Evolutionary conservation across 345 rosid genomes (phyloP), one percentile per base, ranked within the genome.

Genomic region (Eucalyptus fibrosa): DNA sequence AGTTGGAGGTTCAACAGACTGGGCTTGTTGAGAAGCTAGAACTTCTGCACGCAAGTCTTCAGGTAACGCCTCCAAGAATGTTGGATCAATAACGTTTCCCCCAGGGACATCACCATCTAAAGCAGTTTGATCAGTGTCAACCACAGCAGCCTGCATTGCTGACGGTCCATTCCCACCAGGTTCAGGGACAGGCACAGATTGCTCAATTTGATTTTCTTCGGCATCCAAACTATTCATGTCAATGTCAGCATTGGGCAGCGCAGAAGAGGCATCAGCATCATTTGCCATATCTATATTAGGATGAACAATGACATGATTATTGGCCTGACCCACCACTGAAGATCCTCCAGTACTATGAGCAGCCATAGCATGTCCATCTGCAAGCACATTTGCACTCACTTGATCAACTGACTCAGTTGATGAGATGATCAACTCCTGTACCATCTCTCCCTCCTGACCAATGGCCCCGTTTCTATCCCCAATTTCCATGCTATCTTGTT

Each of bases 1-100:
- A 88, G 94, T 90, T 90, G 99, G 98, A 93, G 96, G 97, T 89
- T 95, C 98, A 89, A 95, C 97, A 45, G 99, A 90, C 92, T 96
- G 98, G 88, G 99, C 94, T 93, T 97, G 99, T 92, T 97, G 99
- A 65, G 99, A 97, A 93, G 99, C 99, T 80, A 97, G 94, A 90
- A 97, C 99, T 92, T 97, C 99, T 32, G 98, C 98, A 24, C 98
- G 94, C 87, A 97, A 90, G 87, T 97, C 98, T 94, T 97, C 99
- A 88, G 99, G 99, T 86, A 97, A 91, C 8, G 99, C 99, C 92
- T 97, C 99, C 91, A 97, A 91, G 93, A 97, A 97, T 69, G 99
- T 97, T 88, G 99, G 99, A 92, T 97, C 99, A 89, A 97, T 97
- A 86, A 97, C 94, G 93, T 94, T 96, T 81, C 95, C 92, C 90